Base-by-base conservation (phyloP, 805 yeast genomes). In the Teunomyces aglyptinius region DNA sequence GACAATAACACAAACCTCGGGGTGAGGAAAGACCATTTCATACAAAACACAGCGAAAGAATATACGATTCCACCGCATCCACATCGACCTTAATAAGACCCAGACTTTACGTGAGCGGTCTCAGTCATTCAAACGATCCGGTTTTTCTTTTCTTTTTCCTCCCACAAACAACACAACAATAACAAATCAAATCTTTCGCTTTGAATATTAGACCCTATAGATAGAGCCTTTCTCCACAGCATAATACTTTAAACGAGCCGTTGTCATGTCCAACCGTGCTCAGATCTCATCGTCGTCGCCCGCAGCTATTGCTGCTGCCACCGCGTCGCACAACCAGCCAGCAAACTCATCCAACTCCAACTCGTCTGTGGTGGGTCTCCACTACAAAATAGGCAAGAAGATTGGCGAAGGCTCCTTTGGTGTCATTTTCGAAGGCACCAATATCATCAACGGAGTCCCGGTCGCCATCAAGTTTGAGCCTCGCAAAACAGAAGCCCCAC, bases 401-500 rank as follows among this genome's bases (percentile, higher is more conserved):
- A 87, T 87, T 45, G 95, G 95, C 31, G 94, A 87, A 61, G 95
- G 95, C 2, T 86, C 94, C 0, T 87, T 87, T 70, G 95, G 95
- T 29, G 86, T 86, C 6, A 83, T 87, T 44, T 87, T 86, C 64
- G 90, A 86, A 68, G 95, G 95, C 34, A 79, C 82, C 47, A 88
- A 87, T 59, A 68, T 87, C 50, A 69, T 86, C 49, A 79, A 85
- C 52, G 81, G 83, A 41, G 73, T 67, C 12, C 75, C 82, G 18
- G 92, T 86, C 27, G 94, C 91, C 3, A 85, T 86, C 59, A 86
- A 86, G 64, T 86, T 86, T 60, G 95, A 86, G 63, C 87, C 89
- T 20, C 73, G 91, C 49, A 82, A 84, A 57, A 80, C 88, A 2
- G 94, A 86, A 56, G 91, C 94, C 1, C 95, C 95, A 3, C 95